Conservation (phyloP, 345 rosid genomes). For the Eucalyptus tenuipes region DNA sequence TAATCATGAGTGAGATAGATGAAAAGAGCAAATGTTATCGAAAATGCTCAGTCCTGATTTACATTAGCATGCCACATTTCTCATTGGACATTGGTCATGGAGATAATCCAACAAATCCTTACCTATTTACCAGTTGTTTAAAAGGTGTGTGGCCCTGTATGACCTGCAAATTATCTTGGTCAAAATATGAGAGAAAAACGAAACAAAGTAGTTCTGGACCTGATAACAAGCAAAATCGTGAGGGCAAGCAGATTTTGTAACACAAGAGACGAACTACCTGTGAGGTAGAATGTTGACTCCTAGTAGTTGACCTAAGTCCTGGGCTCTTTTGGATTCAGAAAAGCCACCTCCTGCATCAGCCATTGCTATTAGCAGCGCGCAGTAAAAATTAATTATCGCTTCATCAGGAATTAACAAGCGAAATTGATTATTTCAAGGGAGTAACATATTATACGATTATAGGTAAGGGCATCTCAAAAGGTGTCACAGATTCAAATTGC, state of each 20-base stretch:
- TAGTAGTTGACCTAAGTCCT: constrained; percentile 49
- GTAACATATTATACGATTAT: neutral
- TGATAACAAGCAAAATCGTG: neutral
- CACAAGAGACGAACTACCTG: constrained; percentile 28
- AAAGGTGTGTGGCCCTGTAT: constrained; percentile 85
- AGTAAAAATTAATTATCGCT: neutral
- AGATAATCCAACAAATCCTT: neutral
- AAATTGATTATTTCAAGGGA: neutral
- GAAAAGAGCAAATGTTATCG: neutral
- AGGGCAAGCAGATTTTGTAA: neutral
- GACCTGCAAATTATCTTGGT: constrained; percentile 29
- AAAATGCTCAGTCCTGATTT: neutral
- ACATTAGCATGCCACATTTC: neutral
- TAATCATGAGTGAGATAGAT: neutral
- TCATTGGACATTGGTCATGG: neutral
- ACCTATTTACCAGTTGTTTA: constrained; percentile 53
- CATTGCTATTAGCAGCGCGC: neutral
- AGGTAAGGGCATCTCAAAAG: neutral
- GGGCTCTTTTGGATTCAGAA: constrained; percentile 70
- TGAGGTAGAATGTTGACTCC: constrained; percentile 45
- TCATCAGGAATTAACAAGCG: neutral
- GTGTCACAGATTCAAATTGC: neutral
- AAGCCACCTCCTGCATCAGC: constrained; percentile 61
- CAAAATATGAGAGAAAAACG: neutral
- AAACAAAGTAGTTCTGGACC: neutral